Evolutionary conservation across 2,329 filamentous ascomycete genomes (phyloP).

Genomic region (Calonectria pseudoturangicola): DNA sequence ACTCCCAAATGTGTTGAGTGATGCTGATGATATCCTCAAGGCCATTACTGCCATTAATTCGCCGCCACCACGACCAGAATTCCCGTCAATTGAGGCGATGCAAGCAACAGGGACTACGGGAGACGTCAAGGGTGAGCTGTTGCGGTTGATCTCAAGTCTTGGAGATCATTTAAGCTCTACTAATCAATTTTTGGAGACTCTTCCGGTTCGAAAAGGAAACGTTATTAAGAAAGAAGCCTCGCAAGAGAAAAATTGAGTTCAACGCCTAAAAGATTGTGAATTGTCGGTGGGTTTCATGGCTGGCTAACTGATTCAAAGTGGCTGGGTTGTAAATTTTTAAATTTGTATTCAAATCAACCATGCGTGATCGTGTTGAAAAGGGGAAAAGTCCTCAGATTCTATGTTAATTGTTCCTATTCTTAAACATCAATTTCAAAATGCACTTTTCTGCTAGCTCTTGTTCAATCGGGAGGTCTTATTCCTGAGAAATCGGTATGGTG

Average conservation of each 20-base stretch:
- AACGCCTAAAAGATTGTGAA: too few relatives aligned
- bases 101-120: background rate
- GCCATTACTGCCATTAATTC: background rate
- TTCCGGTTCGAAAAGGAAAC: conserved; percentile 59
- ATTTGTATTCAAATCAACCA: too few relatives aligned
- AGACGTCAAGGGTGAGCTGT: conserved; percentile 60
- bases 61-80: background rate
- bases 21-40: background rate
- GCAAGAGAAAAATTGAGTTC: background rate
- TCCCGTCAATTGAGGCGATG: background rate
- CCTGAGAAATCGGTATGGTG: too few relatives aligned
- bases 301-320: too few relatives aligned
- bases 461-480: too few relatives aligned
- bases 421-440: too few relatives aligned
- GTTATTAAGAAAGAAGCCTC: background rate
- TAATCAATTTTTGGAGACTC: conserved; percentile 65
- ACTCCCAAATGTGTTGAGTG: conserved; percentile 69
- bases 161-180: conserved; percentile 68
- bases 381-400: too few relatives aligned
- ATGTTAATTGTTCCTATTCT: too few relatives aligned
- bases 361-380: too few relatives aligned
- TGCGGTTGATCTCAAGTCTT: conserved; percentile 69
- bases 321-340: too few relatives aligned
- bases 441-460: too few relatives aligned
- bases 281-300: too few relatives aligned